Base-by-base conservation (phyloP, 2,329 filamentous ascomycete genomes). In the Exophiala sideris region DNA sequence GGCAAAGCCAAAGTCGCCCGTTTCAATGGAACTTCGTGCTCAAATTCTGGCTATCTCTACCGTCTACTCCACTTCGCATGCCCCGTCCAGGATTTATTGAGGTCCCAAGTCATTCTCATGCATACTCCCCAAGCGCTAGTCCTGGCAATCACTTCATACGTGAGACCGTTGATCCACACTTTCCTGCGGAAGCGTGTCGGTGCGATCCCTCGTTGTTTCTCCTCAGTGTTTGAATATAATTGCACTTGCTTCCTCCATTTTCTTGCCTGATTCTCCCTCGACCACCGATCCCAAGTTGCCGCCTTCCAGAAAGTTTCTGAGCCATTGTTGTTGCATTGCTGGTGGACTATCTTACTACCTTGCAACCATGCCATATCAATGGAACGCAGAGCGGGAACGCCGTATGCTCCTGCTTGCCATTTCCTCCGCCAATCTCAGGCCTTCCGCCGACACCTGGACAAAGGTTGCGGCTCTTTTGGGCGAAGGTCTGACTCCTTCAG, bases 371-470 rank as follows among this genome's bases (percentile, higher is more conserved):
- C 58, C 55, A 34, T 58, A 58, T 32, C 49, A 56, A 34, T 60
- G 58, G 58, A 56, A 45, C 18, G 55, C 58, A 18, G 58, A 54
- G 45, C 35, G 48, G 20, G 58, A 58, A 46, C 55, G 58, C 5
- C 56, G 44, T n/a, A 58, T 60, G 56, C 55, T 60, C 14, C 46
- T 60, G 12, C 34, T 56, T 16, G 55, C 53, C n/a, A 60, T 60
- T 10, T 58, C 55, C 1, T 47, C 48, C 2, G 55, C 56, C 14
- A 56, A 60, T 18, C 41, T 58, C 20, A 55, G 48, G 36, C 58
- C 55, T 3, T 61, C 59, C 3, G 46, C 56, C 20, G 59, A 56
- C 2, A 65, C 59, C 5, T 65, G 65, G 60, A 60, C 59, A 29
- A 21, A 55, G 9, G 60, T 65, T 54, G 61, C 60, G 10, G 46